Conservation (phyloP, 2,329 filamentous ascomycete species). For the Penicillium sp. region DNA sequence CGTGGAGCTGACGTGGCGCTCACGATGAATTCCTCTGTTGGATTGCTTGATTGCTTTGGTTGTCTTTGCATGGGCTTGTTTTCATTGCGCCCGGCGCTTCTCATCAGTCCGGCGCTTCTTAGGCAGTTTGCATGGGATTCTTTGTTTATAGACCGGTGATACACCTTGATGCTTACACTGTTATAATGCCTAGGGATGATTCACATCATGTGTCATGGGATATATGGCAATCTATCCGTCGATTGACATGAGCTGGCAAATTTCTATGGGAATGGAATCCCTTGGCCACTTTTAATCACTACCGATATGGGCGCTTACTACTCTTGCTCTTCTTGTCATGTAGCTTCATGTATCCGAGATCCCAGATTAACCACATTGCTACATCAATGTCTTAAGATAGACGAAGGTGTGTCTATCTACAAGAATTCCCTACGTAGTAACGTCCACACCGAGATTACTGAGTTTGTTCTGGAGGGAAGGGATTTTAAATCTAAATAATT, state of each 20-base stretch:
- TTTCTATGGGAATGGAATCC: background rate
- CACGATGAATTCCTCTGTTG: slow-evolving; percentile 8
- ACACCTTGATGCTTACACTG: slow-evolving; percentile 16
- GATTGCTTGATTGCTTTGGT: background rate
- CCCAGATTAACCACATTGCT: too few species aligned
- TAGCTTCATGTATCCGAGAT: too few species aligned
- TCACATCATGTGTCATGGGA: slow-evolving; percentile 23
- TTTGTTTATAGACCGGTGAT: slow-evolving; percentile 27
- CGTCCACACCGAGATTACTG: too few species aligned
- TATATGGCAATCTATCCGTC: too few species aligned
- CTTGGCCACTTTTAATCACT: too few species aligned
- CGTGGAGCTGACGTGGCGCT: slow-evolving; percentile 41
- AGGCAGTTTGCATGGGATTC: slow-evolving; percentile 18
- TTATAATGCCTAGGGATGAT: slow-evolving; percentile 17
- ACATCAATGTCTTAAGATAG: too few species aligned
- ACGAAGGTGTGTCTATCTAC: too few species aligned
- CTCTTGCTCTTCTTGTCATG: too few species aligned
- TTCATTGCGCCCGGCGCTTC: background rate
- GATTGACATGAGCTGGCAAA: background rate
- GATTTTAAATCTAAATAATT: too few species aligned
- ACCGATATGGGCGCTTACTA: too few species aligned
- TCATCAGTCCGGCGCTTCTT: slow-evolving; percentile 20
- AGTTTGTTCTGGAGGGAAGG: too few species aligned
- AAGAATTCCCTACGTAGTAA: too few species aligned
- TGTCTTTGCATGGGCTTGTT: slow-evolving; percentile 6